Evolutionary conservation across 306 rosid species (phyloP), one percentile per base, ranked within the genome.

Genomic region (Prunus mongolica): DNA sequence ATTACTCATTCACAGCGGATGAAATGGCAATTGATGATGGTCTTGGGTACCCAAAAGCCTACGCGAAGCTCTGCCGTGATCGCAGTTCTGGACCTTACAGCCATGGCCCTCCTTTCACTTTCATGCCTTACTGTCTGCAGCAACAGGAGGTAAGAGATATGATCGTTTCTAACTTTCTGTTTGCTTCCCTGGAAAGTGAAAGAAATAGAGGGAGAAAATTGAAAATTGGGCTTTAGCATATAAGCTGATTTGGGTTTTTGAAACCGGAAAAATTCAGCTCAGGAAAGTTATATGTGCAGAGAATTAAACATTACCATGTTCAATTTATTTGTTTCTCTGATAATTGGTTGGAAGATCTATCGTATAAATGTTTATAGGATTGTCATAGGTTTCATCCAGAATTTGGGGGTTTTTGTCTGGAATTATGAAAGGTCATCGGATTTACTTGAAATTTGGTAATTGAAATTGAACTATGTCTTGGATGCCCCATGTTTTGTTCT

Each of bases 41-140:
- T 67, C 86, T 89, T 10, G 99, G 99, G 12, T 89, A 84, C 87
- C 98, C 99, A 3, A 87, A 87, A 82, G 90, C 94, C 71, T 92
- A 82, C 45, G 91, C 88, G 0, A 87, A 79, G 86, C 91, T 91
- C 85, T 96, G 93, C 77, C 88, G 92, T 0, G 87, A 88, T 50
- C 88, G 85, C 32, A 54, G 82, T 32, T 76, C 82, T 56, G 71
- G 85, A 76, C 84, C 93, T 27, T 96, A 84, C 76, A 66, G 81
- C 69, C 81, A 62, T 82, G 99, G 96, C 49, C 98, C 98, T 81
- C 97, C 98, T 8, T 86, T 89, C 78, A 86, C 90, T 71, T 96
- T 89, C 88, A 78, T 81, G 25, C 97, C 99, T 56, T 91, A 87
- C 61, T 77, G 87, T 84, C 80, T 92, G 69, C 90, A 71, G 32